Evolutionary conservation across 2,329 filamentous ascomycete genomes (phyloP), one percentile per base, ranked within the genome.

Genomic region (Rhinocladiella similis): DNA sequence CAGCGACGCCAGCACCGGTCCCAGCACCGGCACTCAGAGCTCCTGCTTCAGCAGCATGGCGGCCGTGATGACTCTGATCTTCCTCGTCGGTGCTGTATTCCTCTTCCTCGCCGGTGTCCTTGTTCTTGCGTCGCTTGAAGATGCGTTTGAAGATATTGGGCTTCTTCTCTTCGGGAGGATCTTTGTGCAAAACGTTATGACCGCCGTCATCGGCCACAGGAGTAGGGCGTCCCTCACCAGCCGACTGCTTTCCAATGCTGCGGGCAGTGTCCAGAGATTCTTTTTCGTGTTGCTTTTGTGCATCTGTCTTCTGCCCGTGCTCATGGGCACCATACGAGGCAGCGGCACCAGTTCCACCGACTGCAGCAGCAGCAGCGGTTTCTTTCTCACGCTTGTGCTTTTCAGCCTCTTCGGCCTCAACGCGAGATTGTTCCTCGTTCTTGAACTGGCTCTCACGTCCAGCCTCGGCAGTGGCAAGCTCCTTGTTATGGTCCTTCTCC

Each of bases 81-180:
- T 63, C 56, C 18, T 63, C 63, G 33, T 65, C 58, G 4, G 61
- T 56, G 20, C 56, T 59, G 56, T 65, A 63, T 14, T 65, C 62
- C 42, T 64, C 63, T 3, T 62, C 59, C 19, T 57, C 60, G 16
- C 63, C 63, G 1, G 62, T 64, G 25, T 64, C 60, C 53, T 65
- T 64, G 59, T 64, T 65, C 60, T 62, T 63, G 51, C 62, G 58
- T n/a, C 57, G 52, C 50, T 57, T 59, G 55, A 65, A 63, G 42
- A 65, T 63, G n/a, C 63, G 57, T 47, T 62, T 63, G 48, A 65
- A 47, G 20, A 65, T 48, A 19, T 52, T 48, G 10, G 62, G 62
- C 42, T 64, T 64, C 56, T 64, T 65, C 54, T 63, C 54, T 25
- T 51, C 33, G 7, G 60, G 62, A 5, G 45, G 50, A 19, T 57